phyloP scores from a whole-genome alignment of 2,329 filamentous ascomycete species.

The Fusarium luffae region DNA sequence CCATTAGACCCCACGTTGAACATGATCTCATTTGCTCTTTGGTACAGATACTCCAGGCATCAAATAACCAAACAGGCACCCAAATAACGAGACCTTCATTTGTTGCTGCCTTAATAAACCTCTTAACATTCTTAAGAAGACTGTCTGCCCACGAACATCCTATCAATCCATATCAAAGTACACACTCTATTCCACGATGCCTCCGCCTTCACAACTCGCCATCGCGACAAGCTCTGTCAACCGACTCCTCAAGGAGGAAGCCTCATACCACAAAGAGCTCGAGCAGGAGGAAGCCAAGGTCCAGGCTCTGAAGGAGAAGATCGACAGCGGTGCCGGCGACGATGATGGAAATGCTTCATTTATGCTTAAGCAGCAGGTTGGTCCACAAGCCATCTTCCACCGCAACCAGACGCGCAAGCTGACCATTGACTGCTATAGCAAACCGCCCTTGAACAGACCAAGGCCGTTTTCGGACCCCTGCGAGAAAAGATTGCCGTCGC shows the following conservation, averaged over 20 bases:
- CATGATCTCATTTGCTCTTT: slow-evolving; percentile 47
- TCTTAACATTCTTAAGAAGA: background rate
- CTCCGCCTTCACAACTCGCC: slow-evolving; percentile 77
- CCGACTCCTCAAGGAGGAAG: slow-evolving; percentile 91
- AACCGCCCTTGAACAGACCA: slow-evolving; percentile 87
- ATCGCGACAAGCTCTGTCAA: slow-evolving; percentile 84
- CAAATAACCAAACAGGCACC: slow-evolving; percentile 39
- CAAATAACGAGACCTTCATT: slow-evolving; percentile 1
- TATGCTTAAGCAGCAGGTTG: slow-evolving; percentile 86
- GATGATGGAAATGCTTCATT: slow-evolving; percentile 78
- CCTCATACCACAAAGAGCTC: slow-evolving; percentile 89
- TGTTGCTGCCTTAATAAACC: background rate
- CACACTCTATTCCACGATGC: slow-evolving; percentile 64
- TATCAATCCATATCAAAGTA: background rate
- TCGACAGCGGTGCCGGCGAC: slow-evolving; percentile 59
- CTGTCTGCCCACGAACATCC: background rate
- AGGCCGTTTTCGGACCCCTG: slow-evolving; percentile 80
- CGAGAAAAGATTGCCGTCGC: slow-evolving; percentile 77
- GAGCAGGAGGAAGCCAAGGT: slow-evolving; percentile 78
- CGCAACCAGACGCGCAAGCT: slow-evolving; percentile 9
- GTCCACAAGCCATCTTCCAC: slow-evolving; percentile 36
- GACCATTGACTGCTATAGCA: slow-evolving; percentile 60
- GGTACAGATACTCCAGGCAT: slow-evolving; percentile 19
- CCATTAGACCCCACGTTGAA: slow-evolving; percentile 42
- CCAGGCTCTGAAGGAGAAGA: slow-evolving; percentile 72